Base-by-base conservation (phyloP, 495 filamentous ascomycete species). In the Trichoderma gamsii region DNA sequence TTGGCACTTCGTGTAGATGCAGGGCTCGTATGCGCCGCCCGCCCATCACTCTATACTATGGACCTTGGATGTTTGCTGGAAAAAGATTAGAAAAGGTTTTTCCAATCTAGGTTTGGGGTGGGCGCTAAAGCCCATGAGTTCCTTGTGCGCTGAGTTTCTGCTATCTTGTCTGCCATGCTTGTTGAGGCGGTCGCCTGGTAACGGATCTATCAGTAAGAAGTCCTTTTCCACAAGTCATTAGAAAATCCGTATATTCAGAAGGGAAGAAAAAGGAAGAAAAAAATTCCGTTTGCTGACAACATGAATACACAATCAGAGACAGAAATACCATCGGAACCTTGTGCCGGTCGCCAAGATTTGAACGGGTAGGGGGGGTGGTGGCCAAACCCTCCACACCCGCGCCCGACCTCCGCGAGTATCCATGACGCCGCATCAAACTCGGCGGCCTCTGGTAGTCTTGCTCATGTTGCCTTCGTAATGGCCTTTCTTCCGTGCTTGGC, bases 41-140 rank as follows among this genome's bases (percentile, higher is more conserved):
- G 4, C 23, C 27, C 56, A 61, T 61, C 56, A 61, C 56, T 61
- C 56, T 61, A 61, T 61, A 29, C 56, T 12, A 61, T 61, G 56
- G 56, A 25, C 16, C 56, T 11, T 21, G 32, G 56, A 32, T 61
- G 27, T 32, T 21, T 23, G 21, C 0, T 16, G 21, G 23, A 4
- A 13, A 61, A 29, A 13, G 11, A 15, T 11, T 61, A 3, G 52
- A 61, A 27, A 11, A 27, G 11, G 12, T 61, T 61, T 29, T 61
- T 11, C 25, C 56, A 29, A 29, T 32, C 23, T n/a, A 21, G 56
- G 23, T 18, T 32, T 61, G 23, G 51, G 56, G 23, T 32, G 8
- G 16, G 25, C 56, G 16, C 56, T 29, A 61, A 29, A 1, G 27
- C 56, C 25, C 23, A n/a, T 12, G 56, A 61, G 25, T 23, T 29